phyloP scores from a whole-genome alignment of 108 stramenopile species.

The Fistulifera pelliculosa region DNA sequence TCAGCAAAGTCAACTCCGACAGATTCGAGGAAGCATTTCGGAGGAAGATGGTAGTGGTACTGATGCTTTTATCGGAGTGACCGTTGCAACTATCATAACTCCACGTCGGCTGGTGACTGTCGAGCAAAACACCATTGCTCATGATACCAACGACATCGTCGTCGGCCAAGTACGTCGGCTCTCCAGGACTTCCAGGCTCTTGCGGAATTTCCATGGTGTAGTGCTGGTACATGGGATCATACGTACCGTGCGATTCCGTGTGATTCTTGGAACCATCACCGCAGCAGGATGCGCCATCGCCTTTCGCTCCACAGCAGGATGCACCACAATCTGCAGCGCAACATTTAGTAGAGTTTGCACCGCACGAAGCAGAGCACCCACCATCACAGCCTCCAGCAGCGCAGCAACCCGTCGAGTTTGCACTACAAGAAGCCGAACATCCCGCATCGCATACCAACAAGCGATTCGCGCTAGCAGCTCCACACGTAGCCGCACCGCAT shows the following conservation, averaged over 20 bases:
- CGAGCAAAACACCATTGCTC: not conserved
- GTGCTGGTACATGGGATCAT: slow-evolving; percentile 1
- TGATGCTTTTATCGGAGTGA: slow-evolving; percentile 17
- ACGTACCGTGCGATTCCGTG: not conserved
- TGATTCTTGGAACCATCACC: not conserved
- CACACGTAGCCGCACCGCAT: no score
- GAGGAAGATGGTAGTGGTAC: slow-evolving; percentile 27
- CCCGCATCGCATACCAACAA: not conserved
- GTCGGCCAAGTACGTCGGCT: not conserved
- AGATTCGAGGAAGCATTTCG: slow-evolving; percentile 16
- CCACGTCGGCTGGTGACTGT: not conserved
- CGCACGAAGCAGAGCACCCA: slow-evolving; percentile 8
- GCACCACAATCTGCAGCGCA: not conserved
- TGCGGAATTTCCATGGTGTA: slow-evolving; percentile 2
- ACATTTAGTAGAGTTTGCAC: not conserved
- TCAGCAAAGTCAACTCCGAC: slow-evolving; percentile 9
- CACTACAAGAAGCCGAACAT: slow-evolving; percentile 6
- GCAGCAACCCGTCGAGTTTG: not conserved
- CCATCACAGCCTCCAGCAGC: slow-evolving; percentile 10
- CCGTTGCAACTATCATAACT: slow-evolving; percentile 6
- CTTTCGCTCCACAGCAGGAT: no score
- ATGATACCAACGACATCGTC: not conserved
- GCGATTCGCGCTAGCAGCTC: no score
- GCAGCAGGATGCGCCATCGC: not conserved
- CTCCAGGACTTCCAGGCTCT: not conserved